phyloP scores from a whole-genome alignment of 1,284 basidiomycete species.

The Ceratobasidium sp. region DNA sequence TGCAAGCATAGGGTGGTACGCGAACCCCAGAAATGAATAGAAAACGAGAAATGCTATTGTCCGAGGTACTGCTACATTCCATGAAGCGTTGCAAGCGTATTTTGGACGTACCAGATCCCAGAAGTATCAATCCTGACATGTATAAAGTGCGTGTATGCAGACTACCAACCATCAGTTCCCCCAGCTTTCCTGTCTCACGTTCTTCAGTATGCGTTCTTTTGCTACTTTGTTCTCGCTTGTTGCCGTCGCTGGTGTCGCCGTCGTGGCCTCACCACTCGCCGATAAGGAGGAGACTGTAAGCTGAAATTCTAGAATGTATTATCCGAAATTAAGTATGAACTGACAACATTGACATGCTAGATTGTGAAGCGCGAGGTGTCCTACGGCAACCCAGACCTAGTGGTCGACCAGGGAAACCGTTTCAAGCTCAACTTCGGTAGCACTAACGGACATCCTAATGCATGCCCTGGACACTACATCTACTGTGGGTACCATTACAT shows the following conservation, averaged over 20 bases:
- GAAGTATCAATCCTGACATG: too few species aligned
- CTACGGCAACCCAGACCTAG: slow-evolving; percentile 34
- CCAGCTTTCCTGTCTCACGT: not conserved
- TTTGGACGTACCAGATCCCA: too few species aligned
- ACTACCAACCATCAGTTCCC: too few species aligned
- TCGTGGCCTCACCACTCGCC: not conserved
- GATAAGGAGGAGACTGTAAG: not conserved
- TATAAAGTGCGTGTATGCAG: too few species aligned
- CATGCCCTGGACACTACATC: slow-evolving; percentile 34
- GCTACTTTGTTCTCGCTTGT: not conserved
- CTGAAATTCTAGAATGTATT: not conserved
- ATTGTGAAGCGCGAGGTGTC: slow-evolving; percentile 22
- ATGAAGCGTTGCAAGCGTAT: too few species aligned
- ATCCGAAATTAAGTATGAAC: too few species aligned
- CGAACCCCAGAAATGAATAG: too few species aligned
- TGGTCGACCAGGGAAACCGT: slow-evolving; percentile 26
- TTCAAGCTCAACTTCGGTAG: slow-evolving; percentile 39
- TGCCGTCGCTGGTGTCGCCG: not conserved
- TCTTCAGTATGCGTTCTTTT: not conserved
- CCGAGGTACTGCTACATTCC: too few species aligned
- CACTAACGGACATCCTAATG: slow-evolving; percentile 31
- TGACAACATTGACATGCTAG: not conserved
- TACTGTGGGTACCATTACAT: slow-evolving; percentile 3
- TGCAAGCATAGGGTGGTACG: too few species aligned
- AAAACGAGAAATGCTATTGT: too few species aligned